Conservation (phyloP, 2,329 filamentous ascomycete genomes). For the Nemania sp. region DNA sequence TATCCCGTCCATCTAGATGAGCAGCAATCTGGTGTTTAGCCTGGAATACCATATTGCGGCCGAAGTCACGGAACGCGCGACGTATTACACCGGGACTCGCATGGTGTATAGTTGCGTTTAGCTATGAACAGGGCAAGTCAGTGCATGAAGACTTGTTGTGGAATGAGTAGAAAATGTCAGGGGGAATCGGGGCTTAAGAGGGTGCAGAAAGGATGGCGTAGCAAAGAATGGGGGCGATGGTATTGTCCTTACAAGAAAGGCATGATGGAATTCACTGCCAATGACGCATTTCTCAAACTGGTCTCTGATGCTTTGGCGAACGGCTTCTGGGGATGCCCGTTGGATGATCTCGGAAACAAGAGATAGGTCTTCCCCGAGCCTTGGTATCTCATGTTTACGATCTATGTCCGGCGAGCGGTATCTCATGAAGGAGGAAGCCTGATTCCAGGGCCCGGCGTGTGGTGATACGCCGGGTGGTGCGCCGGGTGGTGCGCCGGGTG, state of each 20-base stretch:
- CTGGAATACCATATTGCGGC: conserved; percentile 46
- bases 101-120: conserved; percentile 54
- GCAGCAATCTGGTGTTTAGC: conserved; percentile 47
- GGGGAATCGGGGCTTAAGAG: not conserved
- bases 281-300: conserved; percentile 54
- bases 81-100: conserved; percentile 44
- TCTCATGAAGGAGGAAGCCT: not conserved
- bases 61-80: conserved; percentile 50
- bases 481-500: not conserved
- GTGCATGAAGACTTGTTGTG: not conserved
- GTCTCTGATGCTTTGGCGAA: conserved; percentile 53
- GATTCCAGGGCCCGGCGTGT: not conserved
- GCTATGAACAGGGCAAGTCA: conserved; percentile 40
- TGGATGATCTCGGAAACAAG: conserved; percentile 46
- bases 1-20: conserved; percentile 45
- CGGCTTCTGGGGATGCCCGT: conserved; percentile 47
- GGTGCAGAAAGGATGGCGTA: not conserved
- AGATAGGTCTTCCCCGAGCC: conserved; percentile 45
- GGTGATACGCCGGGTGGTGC: not conserved
- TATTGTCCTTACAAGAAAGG: conserved; percentile 53
- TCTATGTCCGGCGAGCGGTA: conserved; percentile 18
- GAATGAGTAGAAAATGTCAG: not conserved
- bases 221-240: not conserved
- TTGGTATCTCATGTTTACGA: conserved; percentile 32
- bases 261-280: conserved; percentile 56